These are phyloP conservation scores for Lipomyces spencermartinsiae DNA, from an alignment of 805 yeast species.

Conservation along the genomic window DNA sequence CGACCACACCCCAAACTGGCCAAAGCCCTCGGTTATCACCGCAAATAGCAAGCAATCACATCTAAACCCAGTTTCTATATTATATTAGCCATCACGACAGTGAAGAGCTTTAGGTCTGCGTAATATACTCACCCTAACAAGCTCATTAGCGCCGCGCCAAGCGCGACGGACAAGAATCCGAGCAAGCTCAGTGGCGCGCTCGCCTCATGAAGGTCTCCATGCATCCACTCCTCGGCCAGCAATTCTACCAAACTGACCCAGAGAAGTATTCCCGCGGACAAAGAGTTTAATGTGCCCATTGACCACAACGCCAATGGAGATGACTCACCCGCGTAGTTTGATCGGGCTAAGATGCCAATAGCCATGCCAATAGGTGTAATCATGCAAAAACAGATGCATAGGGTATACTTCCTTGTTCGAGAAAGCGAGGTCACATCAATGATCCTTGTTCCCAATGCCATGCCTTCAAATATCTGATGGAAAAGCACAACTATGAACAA, in stretches of 20 bases:
- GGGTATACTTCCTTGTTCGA: slow-evolving; percentile 39
- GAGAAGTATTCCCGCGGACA: slow-evolving; percentile 77
- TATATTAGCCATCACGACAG: not conserved
- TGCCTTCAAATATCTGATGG: slow-evolving; percentile 86
- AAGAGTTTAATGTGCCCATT: slow-evolving; percentile 74
- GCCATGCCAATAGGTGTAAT: slow-evolving; percentile 79
- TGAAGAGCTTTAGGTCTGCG: not conserved
- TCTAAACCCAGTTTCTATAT: not conserved
- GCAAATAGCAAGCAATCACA: not conserved
- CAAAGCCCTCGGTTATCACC: not conserved
- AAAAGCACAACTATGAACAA: slow-evolving; percentile 70
- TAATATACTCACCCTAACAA: slow-evolving; percentile 57
- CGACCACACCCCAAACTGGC: not conserved
- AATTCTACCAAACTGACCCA: slow-evolving; percentile 81
- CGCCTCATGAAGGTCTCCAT: slow-evolving; percentile 69
- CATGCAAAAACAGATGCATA: slow-evolving; percentile 56
- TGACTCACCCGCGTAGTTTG: slow-evolving; percentile 43
- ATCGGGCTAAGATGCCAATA: slow-evolving; percentile 77
- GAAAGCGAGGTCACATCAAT: slow-evolving; percentile 53
- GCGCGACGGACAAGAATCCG: slow-evolving; percentile 63
- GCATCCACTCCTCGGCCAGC: slow-evolving; percentile 75
- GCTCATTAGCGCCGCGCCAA: slow-evolving; percentile 71
- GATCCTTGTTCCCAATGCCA: slow-evolving; percentile 81
- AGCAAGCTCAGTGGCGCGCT: slow-evolving; percentile 58
- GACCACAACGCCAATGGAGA: slow-evolving; percentile 45